Evolutionary conservation across 345 rosid species (phyloP), one percentile per base, ranked within the genome.

Genomic region (Gossypium bickii): DNA sequence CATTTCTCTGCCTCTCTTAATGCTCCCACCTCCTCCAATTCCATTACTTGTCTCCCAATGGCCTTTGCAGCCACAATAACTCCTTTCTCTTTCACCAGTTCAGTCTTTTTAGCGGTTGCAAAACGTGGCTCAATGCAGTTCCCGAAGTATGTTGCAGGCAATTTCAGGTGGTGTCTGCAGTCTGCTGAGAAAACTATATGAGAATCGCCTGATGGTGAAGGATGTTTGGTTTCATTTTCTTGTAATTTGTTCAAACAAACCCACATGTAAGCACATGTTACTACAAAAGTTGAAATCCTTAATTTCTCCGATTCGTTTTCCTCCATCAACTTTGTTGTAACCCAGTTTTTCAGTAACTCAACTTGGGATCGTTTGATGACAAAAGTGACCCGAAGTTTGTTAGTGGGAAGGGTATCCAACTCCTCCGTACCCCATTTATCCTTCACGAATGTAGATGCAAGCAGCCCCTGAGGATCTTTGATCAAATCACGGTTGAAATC

Each of bases 1-100:
- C 88, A 87, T 6, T 20, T 62, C 16, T 80, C 83, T 8, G 85
- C 88, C 18, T 74, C 82, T 2, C 29, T 78, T 9, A 85, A 34
- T 1, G 77, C 38, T 12, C 63, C 78, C 17, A 45, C 10, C 49
- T 71, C 75, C 60, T 83, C 84, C 77, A 85, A 43, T 68, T 64
- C 57, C 71, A 52, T 80, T 4, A 87, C 66, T 43, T 68, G 78
- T 41, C 74, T 73, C 27, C 84, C 88, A 1, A 87, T 68, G 13
- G 73, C 80, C 49, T 60, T 76, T 1, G 88, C 85, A 4, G 89
- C 89, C 0, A 68, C 76, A 11, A 77, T 16, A 0, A 83, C 45
- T 61, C 87, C 84, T 16, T 64, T 78, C 24, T 76, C 80, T 5
- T 62, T 85, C 55, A 9, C 78, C 49, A 45, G 49, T 11, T 45